Evolutionary conservation across 805 yeast genomes (phyloP).

Genomic region (Ascoidea tarda): DNA sequence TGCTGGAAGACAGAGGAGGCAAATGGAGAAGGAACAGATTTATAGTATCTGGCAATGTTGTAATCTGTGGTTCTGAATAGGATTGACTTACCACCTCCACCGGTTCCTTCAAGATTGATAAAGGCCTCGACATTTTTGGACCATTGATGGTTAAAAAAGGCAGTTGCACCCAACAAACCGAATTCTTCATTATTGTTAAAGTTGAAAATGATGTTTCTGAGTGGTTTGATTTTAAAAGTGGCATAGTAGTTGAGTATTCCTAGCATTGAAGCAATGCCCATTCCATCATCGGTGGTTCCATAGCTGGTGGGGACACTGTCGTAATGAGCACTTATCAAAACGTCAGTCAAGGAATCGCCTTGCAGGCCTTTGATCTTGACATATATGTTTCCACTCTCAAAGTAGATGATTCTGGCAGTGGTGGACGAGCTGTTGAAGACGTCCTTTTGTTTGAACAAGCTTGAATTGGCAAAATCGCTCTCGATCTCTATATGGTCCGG

Average conservation of each 20-base stretch:
- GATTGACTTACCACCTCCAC: slow-evolving; percentile 78
- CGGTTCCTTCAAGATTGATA: slow-evolving; percentile 83
- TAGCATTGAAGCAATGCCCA: slow-evolving; percentile 71
- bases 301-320: slow-evolving; percentile 80
- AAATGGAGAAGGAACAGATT: slow-evolving; percentile 42
- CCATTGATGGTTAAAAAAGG: slow-evolving; percentile 67
- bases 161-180: slow-evolving; percentile 70
- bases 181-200: slow-evolving; percentile 87
- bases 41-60: slow-evolving; percentile 47
- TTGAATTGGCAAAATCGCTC: slow-evolving; percentile 26
- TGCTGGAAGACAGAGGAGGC: slow-evolving; percentile 74
- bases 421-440: slow-evolving; percentile 27
- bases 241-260: slow-evolving; percentile 46
- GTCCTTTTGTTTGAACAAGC: slow-evolving; percentile 35
- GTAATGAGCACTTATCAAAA: slow-evolving; percentile 72
- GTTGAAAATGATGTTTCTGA: slow-evolving; percentile 64
- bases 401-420: slow-evolving; percentile 44
- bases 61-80: slow-evolving; percentile 75
- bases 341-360: slow-evolving; percentile 35
- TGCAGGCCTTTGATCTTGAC: slow-evolving; percentile 31
- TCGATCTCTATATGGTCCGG: slow-evolving; percentile 24
- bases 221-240: slow-evolving; percentile 31
- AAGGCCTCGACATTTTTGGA: slow-evolving; percentile 43
- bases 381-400: slow-evolving; percentile 69
- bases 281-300: slow-evolving; percentile 90